phyloP scores from a whole-genome alignment of 163 green algal species.

The Prototheca wickerhamii region DNA sequence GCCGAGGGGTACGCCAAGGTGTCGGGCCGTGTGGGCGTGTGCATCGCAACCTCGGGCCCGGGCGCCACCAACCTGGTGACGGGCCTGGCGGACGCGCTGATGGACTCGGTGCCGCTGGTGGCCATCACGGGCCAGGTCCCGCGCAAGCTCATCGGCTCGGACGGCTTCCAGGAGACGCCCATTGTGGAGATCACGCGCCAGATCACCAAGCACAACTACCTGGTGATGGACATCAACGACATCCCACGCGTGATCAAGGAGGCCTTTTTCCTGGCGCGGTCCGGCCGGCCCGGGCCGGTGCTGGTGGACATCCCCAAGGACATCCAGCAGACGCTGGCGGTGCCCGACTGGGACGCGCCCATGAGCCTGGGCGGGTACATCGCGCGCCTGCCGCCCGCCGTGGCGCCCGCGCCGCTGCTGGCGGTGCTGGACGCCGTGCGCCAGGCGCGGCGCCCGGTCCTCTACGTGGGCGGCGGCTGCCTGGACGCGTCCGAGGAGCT shows the following conservation, averaged over 20 bases:
- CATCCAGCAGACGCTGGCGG: conserved; percentile 90
- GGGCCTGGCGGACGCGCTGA: conserved; percentile 93
- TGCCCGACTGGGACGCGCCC: conserved; percentile 80
- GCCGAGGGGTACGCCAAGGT: conserved; percentile 98
- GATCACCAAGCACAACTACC: conserved; percentile 99
- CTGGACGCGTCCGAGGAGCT: conserved; percentile 77
- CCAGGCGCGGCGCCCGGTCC: conserved; percentile 52
- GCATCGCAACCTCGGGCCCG: conserved; percentile 97
- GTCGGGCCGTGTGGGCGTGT: conserved; percentile 90
- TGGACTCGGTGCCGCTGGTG: conserved; percentile 95
- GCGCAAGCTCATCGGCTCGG: conserved; percentile 87
- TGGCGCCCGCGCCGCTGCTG: conserved; percentile 37
- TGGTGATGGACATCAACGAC: conserved; percentile 96
- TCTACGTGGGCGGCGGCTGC: conserved; percentile 94
- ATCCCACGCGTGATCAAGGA: conserved; percentile 92
- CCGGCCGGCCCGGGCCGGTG: conserved; percentile 77
- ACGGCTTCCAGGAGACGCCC: conserved; percentile 98
- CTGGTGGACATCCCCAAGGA: conserved; percentile 97
- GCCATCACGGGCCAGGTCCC: conserved; percentile 97
- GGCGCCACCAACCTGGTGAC: conserved; percentile 99
- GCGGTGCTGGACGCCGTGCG: conserved; percentile 70
- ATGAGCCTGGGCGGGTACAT: conserved; percentile 85
- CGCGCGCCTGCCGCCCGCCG: conserved; percentile 61
- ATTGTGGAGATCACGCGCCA: conserved; percentile 97
- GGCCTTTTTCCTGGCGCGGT: conserved; percentile 90